Evolutionary conservation across 371 early-diverging fungal genomes (phyloP).

Genomic region (Choanephora cucurbitarum): DNA sequence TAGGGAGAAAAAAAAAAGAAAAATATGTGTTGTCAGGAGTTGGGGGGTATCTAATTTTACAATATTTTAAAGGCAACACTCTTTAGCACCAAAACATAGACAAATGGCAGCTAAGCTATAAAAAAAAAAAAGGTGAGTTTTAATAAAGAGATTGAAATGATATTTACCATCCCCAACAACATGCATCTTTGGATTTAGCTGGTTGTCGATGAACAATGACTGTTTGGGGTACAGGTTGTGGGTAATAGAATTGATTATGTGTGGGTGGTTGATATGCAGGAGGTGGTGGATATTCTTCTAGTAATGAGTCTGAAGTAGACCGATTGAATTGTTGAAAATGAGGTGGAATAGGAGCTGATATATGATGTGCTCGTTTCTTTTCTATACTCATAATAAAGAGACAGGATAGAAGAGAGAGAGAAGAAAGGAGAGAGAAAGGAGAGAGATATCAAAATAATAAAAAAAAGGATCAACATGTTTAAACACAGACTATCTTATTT

Average conservation of each 20-base stretch:
- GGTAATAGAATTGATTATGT: conserved; percentile 25
- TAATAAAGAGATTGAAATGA: background rate
- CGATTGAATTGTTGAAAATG: conserved; percentile 12
- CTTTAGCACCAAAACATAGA: conserved; percentile 32
- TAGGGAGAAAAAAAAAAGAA: background rate
- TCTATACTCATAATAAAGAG: conserved; percentile 1
- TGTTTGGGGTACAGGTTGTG: conserved; percentile 45
- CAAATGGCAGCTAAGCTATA: conserved; percentile 29
- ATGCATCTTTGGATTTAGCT: conserved; percentile 42
- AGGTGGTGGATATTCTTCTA: conserved; percentile 24
- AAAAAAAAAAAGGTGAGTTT: background rate
- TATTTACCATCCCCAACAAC: conserved; percentile 51
- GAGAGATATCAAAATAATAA: background rate
- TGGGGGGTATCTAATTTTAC: background rate
- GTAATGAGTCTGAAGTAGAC: conserved; percentile 19
- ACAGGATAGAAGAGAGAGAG: background rate
- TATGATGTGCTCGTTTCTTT: conserved; percentile 22
- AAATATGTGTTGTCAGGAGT: no score
- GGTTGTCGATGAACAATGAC: conserved; percentile 42
- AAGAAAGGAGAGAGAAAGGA: background rate
- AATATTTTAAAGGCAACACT: conserved; percentile 20
- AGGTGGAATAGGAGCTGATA: conserved; percentile 23
- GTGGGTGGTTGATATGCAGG: conserved; percentile 24
- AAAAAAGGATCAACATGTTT: no score
- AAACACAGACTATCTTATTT: no score